phyloP scores from a whole-genome alignment of 2,329 filamentous ascomycete species.

The Ophiostoma triangulosporum region DNA sequence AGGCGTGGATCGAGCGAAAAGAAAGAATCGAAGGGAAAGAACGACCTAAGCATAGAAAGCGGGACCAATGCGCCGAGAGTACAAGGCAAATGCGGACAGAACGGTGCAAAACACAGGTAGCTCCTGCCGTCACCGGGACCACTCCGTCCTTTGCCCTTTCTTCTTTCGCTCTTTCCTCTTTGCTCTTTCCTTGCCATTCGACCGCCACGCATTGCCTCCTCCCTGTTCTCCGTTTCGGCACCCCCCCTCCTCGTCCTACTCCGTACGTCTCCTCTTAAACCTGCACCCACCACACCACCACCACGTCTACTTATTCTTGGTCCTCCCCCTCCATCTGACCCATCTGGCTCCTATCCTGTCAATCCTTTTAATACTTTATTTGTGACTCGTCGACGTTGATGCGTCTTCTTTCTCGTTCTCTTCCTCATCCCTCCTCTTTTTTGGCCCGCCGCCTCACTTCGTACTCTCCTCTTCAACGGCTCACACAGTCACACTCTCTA shows the following conservation, averaged over 20 bases:
- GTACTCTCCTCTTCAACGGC: background rate
- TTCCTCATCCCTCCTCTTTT: background rate
- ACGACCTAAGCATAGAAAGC: background rate
- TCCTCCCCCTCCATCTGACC: background rate
- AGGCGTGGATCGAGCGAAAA: background rate
- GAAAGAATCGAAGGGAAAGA: background rate
- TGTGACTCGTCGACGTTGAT: background rate
- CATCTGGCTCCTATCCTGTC: background rate
- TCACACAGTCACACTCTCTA: background rate
- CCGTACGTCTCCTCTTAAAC: background rate
- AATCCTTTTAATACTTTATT: background rate
- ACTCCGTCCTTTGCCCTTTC: background rate
- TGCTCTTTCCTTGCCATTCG: background rate
- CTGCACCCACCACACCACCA: background rate
- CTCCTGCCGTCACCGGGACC: slow-evolving; percentile 1
- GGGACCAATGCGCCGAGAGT: background rate
- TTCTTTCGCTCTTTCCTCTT: background rate
- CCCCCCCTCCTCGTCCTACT: background rate
- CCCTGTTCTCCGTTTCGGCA: background rate
- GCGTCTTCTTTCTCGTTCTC: slow-evolving; percentile 1
- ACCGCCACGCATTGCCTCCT: background rate
- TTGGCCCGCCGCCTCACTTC: background rate
- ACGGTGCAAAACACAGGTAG: background rate
- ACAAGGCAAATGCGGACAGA: background rate
- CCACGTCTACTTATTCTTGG: background rate